Percentiles rank a stretch among this genome's conserved stretches.
phyloP scores from a whole-genome alignment of 257 asterid genomes.

The Solanum lignicaule region DNA sequence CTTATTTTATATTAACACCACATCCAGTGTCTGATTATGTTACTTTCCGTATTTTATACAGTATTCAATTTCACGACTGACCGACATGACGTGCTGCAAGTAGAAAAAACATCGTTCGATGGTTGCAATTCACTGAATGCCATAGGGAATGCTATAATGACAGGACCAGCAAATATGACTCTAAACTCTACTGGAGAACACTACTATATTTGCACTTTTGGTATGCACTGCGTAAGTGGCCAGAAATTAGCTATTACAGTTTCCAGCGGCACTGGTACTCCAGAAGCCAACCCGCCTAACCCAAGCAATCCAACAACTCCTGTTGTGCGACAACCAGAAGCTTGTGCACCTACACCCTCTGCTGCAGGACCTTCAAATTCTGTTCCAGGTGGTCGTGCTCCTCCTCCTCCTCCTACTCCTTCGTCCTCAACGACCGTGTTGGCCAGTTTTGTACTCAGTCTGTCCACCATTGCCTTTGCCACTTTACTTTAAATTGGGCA shows the following conservation, averaged over 20 bases:
- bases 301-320: not conserved
- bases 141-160: not conserved
- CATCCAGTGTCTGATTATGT: not conserved
- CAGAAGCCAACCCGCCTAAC: slow-evolving; percentile 1
- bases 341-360: slow-evolving; percentile 13
- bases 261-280: not conserved
- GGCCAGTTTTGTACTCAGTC: not conserved
- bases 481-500: not conserved
- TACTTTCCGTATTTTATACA: not conserved
- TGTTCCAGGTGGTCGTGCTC: not conserved
- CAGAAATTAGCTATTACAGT: slow-evolving; percentile 16
- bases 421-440: not conserved
- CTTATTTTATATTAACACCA: not conserved
- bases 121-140: not conserved
- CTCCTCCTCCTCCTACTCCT: not conserved
- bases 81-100: slow-evolving; percentile 4
- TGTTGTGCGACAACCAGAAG: slow-evolving; percentile 6
- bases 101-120: slow-evolving; percentile 2
- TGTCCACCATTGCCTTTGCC: not conserved
- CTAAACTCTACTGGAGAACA: slow-evolving; percentile 4
- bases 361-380: not conserved
- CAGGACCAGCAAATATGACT: slow-evolving; percentile 8
- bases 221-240: slow-evolving; percentile 5
- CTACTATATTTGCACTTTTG: slow-evolving; percentile 15
- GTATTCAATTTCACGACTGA: not conserved